Evolutionary conservation across 345 rosid genomes (phyloP).

Genomic region (Eutrema japonicum): DNA sequence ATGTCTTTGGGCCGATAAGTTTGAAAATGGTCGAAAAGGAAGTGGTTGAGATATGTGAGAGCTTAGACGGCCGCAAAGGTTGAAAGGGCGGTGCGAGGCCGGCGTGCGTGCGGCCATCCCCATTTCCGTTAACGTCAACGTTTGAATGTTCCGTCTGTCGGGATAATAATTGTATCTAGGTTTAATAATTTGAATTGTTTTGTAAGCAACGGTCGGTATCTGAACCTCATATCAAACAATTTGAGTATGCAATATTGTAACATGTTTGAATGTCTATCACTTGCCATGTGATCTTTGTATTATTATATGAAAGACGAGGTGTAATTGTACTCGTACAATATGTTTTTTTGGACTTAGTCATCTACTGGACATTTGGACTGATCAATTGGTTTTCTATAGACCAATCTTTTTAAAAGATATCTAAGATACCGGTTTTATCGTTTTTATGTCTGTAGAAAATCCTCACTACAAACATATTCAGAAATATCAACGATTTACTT

Average conservation of each 20-base stretch:
- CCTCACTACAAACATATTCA: no score
- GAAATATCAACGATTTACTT: no score
- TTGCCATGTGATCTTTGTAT: background rate
- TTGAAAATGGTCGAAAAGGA: slow-evolving; percentile 30
- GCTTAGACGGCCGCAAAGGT: slow-evolving; percentile 46
- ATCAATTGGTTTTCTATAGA: background rate
- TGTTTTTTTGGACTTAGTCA: no score
- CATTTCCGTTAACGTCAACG: slow-evolving; percentile 32
- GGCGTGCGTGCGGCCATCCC: slow-evolving; percentile 37
- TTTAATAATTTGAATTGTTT: slow-evolving; percentile 15
- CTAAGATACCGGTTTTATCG: background rate
- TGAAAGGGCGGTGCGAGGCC: slow-evolving; percentile 41
- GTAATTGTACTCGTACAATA: no score
- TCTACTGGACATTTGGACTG: background rate
- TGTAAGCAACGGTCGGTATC: slow-evolving; percentile 24
- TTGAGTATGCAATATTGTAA: slow-evolving; percentile 2
- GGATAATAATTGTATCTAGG: background rate
- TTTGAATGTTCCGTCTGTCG: slow-evolving; percentile 25
- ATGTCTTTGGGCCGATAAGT: slow-evolving; percentile 40
- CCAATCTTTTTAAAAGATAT: background rate
- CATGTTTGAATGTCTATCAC: slow-evolving; percentile 3
- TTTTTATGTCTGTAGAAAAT: no score
- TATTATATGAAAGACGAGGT: background rate
- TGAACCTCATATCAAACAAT: background rate
- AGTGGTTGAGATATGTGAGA: slow-evolving; percentile 38